These are phyloP conservation scores for Hyaloraphidium curvatum DNA, from an alignment of 192 early-diverging fungal genomes.

Conservation along the genomic window DNA sequence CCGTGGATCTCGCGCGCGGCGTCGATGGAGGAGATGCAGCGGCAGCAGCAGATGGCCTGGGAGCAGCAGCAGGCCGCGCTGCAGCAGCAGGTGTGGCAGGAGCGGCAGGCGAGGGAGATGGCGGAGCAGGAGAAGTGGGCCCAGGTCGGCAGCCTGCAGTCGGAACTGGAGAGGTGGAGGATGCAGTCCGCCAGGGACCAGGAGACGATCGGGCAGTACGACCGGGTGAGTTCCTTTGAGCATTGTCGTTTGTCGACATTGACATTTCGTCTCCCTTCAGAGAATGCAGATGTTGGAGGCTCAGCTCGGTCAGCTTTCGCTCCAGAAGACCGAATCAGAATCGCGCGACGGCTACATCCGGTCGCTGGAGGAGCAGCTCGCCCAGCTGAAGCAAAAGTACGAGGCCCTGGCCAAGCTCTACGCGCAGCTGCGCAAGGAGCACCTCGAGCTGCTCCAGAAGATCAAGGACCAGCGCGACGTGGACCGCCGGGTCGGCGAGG, in stretches of 20 bases:
- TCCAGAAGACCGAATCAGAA: background rate
- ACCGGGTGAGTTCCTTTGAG: no score
- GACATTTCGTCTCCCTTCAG: no score
- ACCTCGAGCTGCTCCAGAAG: conserved; percentile 78
- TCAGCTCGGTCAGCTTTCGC: background rate
- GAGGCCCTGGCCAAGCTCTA: conserved; percentile 96
- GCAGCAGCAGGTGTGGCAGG: conserved; percentile 32
- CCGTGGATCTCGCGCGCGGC: background rate
- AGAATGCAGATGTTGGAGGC: background rate
- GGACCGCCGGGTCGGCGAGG: conserved; percentile 25
- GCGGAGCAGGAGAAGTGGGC: no score
- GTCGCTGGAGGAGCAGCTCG: conserved; percentile 72
- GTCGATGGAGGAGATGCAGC: conserved; percentile 18
- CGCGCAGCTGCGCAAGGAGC: conserved; percentile 85
- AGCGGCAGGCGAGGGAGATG: conserved; percentile 14
- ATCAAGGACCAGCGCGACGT: conserved; percentile 63
- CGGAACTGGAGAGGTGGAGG: conserved; percentile 48
- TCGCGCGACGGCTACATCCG: conserved; percentile 21
- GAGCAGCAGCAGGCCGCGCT: conserved; percentile 22
- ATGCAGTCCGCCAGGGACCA: conserved; percentile 67
- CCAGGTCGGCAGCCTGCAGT: no score
- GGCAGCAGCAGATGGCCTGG: conserved; percentile 19
- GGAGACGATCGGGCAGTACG: conserved; percentile 70
- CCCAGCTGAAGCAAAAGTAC: conserved; percentile 94
- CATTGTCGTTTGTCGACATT: no score